Evolutionary conservation across 1,139 yeast genomes (phyloP), one percentile per base, ranked within the genome.

Genomic region (Candida anutae): DNA sequence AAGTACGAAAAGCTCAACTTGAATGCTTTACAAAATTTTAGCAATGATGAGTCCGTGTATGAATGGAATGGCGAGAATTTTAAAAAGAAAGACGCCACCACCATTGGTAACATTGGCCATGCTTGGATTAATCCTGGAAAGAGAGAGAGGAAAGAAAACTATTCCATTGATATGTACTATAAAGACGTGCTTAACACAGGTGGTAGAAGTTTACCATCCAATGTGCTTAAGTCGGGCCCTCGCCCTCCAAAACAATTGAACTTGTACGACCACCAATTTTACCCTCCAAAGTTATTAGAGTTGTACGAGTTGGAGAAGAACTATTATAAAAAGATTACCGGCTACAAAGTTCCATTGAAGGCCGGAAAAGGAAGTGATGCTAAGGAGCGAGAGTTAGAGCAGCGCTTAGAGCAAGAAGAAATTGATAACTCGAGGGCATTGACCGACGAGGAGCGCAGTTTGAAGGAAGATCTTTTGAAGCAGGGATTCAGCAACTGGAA

Each of bases 41-140:
- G 76, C 16, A 65, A 64, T 35, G 71, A 74, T 25, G 72, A 63
- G 32, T 77, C 87, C 2, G 87, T 83, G 5, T 81, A 81, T 50
- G 90, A 81, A 52, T 81, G 94, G 94, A 78, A 81, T 50, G 94
- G 94, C 26, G 77, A 78, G 38, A 80, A 78, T 45, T 81, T 80
- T 57, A 78, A 78, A 51, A 80, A 79, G 61, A 77, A 77, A 40
- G 67, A 66, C 21, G 55, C 59, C 25, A 50, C 66, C 22, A 59
- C 63, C 13, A 51, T 58, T 26, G 42, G 60, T 16, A 55, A 52
- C 32, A 53, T 65, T 32, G 69, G 68, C 14, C 71, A 64, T 37
- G 72, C 62, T 8, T 78, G 84, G 84, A 74, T 80, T 34, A 74
- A 79, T 36, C 87, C 88, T 2, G 71, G 83, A 2, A 80, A 78